Conservation (phyloP, 106 monocot genomes). For the Platanthera guangdongensis region DNA sequence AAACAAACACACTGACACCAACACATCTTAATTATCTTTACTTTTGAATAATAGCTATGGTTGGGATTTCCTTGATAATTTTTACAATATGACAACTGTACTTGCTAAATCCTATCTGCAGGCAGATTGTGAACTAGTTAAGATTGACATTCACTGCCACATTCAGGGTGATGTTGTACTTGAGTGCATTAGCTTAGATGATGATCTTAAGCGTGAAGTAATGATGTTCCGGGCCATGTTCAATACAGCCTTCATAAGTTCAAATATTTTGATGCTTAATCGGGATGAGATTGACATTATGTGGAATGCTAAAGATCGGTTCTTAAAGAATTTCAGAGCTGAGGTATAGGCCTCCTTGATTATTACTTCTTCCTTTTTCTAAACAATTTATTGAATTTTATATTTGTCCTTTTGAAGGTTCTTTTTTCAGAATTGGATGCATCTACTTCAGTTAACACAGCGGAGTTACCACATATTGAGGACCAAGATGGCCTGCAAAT, state of each 20-base stretch:
- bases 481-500: conserved; percentile 84
- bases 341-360: conserved; percentile 49
- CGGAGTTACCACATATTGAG: conserved; percentile 37
- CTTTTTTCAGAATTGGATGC: conserved; percentile 87
- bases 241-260: conserved; percentile 92
- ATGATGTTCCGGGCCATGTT: conserved; percentile 99
- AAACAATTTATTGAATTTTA: conserved; percentile 8
- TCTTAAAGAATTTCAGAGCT: conserved; percentile 77
- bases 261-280: conserved; percentile 93
- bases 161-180: conserved; percentile 95
- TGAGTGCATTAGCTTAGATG: conserved; percentile 80
- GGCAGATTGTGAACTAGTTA: conserved; percentile 88
- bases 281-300: conserved; percentile 89
- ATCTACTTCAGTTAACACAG: conserved; percentile 17
- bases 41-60: background rate
- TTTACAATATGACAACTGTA: background rate
- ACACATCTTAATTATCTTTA: background rate
- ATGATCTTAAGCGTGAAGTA: conserved; percentile 63
- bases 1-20: background rate
- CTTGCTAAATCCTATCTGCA: conserved; percentile 15
- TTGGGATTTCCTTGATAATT: background rate
- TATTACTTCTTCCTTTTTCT: background rate
- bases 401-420: conserved; percentile 45
- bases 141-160: conserved; percentile 80
- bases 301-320: conserved; percentile 81